Conservation (phyloP, 139 green algal genomes). For the Desmodesmus armatus region DNA sequence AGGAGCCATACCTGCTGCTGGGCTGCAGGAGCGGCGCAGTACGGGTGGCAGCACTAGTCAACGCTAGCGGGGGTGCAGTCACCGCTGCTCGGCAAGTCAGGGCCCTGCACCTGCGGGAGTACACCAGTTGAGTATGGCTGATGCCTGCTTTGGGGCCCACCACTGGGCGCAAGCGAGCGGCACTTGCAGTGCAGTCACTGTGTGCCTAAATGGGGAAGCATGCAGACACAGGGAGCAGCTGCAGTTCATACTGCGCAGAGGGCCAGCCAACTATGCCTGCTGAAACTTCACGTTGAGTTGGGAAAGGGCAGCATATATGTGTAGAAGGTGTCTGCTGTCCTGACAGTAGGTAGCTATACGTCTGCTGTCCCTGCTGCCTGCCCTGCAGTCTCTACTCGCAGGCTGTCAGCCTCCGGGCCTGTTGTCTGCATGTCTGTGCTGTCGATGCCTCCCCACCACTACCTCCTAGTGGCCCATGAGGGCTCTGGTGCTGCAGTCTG, state of each 20-base stretch:
- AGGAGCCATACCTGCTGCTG: conserved; percentile 63
- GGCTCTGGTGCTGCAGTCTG: conserved; percentile 48
- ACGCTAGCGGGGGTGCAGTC: conserved; percentile 36
- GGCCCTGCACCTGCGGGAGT: conserved; percentile 40
- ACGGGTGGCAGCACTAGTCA: conserved; percentile 50
- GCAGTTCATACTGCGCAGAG: not conserved
- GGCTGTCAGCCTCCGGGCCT: not conserved
- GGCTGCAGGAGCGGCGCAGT: conserved; percentile 59
- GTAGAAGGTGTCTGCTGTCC: no score
- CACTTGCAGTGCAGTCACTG: no score
- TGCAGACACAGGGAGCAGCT: no score
- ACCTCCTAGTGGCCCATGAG: conserved; percentile 48
- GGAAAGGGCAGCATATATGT: no score
- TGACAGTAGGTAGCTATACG: no score
- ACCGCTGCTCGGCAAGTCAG: conserved; percentile 29
- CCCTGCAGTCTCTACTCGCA: conserved; percentile 8
- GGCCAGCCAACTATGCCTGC: no score
- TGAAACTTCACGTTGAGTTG: no score
- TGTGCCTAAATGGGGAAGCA: no score
- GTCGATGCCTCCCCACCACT: not conserved
- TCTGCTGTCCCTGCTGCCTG: no score
- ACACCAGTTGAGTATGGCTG: conserved; percentile 54
- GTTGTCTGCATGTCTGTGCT: not conserved
- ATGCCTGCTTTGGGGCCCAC: not conserved
- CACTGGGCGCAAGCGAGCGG: not conserved